Conservation (phyloP, 1,284 basidiomycete genomes). For the Kalmanozyma brasiliensis region DNA sequence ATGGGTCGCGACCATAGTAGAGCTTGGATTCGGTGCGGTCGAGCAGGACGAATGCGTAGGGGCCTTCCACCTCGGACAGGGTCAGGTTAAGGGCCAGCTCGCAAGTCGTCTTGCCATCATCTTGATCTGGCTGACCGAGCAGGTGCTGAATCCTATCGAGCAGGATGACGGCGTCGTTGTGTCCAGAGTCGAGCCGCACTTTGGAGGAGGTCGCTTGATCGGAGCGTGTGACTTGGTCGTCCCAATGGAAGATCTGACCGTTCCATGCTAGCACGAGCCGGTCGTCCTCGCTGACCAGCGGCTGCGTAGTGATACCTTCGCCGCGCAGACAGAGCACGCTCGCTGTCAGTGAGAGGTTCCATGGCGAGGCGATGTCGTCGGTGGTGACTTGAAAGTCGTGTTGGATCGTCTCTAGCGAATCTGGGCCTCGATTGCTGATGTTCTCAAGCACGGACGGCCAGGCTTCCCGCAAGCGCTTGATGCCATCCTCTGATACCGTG, state of each 20-base stretch:
- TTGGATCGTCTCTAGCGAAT: slow-evolving; percentile 8
- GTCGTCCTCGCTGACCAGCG: slow-evolving; percentile 23
- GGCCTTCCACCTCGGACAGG: slow-evolving; percentile 54
- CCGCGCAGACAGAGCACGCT: slow-evolving; percentile 63
- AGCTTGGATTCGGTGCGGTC: slow-evolving; percentile 69
- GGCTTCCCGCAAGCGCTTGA: not conserved
- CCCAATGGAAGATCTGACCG: slow-evolving; percentile 59
- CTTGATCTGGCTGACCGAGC: not conserved
- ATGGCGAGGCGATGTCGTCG: slow-evolving; percentile 1
- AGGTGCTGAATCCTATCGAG: slow-evolving; percentile 33
- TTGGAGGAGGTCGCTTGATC: slow-evolving; percentile 9
- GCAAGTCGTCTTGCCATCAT: not conserved
- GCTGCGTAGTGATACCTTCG: slow-evolving; percentile 45
- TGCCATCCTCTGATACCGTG: not conserved
- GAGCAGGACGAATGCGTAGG: slow-evolving; percentile 60
- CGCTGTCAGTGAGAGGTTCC: slow-evolving; percentile 23
- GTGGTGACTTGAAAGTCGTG: slow-evolving; percentile 11
- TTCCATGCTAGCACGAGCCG: slow-evolving; percentile 58
- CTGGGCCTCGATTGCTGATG: slow-evolving; percentile 24
- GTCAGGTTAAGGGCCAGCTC: slow-evolving; percentile 8
- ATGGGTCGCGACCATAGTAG: slow-evolving; percentile 85
- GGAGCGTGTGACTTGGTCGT: not conserved
- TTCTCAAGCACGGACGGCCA: slow-evolving; percentile 34
- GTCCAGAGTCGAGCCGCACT: slow-evolving; percentile 14
- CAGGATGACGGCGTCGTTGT: slow-evolving; percentile 53